Conservation (phyloP, 2,329 filamentous ascomycete species). For the Microdochium trichocladiopsis region DNA sequence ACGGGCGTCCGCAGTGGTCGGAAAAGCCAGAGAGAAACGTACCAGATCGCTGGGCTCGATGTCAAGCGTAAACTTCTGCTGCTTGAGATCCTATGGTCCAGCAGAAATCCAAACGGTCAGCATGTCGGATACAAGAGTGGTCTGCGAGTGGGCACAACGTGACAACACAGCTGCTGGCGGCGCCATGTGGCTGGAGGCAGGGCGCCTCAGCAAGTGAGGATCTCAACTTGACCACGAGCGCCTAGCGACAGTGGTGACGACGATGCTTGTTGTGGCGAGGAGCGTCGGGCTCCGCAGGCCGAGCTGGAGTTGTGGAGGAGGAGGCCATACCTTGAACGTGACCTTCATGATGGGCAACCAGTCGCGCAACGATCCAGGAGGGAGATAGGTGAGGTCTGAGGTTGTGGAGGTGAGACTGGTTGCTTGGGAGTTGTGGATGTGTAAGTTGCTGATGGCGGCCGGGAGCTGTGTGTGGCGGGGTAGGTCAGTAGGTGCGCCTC, state of each 20-base stretch:
- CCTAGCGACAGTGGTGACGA: no score
- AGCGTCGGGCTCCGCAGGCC: background rate
- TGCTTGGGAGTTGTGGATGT: background rate
- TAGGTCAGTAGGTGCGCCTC: background rate
- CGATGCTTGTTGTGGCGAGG: background rate
- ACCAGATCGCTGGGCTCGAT: constrained; percentile 90
- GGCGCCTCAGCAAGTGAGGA: no score
- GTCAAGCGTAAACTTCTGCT: constrained; percentile 96
- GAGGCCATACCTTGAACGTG: constrained; percentile 51
- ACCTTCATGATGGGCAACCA: constrained; percentile 53
- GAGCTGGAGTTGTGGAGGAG: background rate
- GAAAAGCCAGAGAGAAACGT: constrained; percentile 33
- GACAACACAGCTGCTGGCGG: background rate
- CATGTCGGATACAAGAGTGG: no score
- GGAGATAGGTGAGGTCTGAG: background rate
- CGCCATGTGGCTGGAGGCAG: background rate
- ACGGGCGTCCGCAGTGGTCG: background rate
- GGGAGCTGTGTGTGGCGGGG: background rate
- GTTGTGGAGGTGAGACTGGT: background rate
- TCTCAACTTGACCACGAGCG: no score
- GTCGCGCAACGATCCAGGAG: background rate
- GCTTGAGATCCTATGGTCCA: constrained; percentile 77
- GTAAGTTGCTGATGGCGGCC: background rate
- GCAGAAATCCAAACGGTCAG: background rate
- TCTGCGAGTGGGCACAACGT: background rate